These are phyloP conservation scores for Salix exigua DNA, from an alignment of 345 rosid genomes.

Conservation along the genomic window DNA sequence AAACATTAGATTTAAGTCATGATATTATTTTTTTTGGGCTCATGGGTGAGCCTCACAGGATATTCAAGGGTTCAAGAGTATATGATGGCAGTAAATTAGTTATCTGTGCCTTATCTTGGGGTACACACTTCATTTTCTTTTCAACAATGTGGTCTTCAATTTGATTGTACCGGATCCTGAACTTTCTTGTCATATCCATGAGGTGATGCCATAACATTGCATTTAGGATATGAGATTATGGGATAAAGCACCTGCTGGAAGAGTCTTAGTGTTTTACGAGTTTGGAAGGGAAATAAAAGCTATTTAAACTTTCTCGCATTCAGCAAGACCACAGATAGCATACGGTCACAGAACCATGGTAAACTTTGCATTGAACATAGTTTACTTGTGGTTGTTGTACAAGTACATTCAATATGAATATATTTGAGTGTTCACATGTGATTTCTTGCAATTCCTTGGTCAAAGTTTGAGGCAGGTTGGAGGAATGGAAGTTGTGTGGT, in stretches of 20 bases:
- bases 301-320: background rate
- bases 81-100: too few species aligned
- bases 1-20: too few species aligned
- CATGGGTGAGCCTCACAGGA: too few species aligned
- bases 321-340: background rate
- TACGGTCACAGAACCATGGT: background rate
- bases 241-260: background rate
- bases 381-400: background rate
- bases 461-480: background rate
- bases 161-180: background rate
- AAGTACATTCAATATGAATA: background rate
- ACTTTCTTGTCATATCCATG: background rate
- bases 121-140: background rate
- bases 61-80: too few species aligned
- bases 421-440: background rate
- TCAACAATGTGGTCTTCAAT: background rate
- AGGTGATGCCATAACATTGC: background rate
- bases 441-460: background rate
- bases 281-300: background rate
- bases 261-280: background rate
- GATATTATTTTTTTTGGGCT: too few species aligned
- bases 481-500: background rate
- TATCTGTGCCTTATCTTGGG: background rate
- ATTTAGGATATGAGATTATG: background rate
- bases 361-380: background rate